Evolutionary conservation across 1,284 basidiomycete genomes (phyloP).

Genomic region (Austroboletus niveus): DNA sequence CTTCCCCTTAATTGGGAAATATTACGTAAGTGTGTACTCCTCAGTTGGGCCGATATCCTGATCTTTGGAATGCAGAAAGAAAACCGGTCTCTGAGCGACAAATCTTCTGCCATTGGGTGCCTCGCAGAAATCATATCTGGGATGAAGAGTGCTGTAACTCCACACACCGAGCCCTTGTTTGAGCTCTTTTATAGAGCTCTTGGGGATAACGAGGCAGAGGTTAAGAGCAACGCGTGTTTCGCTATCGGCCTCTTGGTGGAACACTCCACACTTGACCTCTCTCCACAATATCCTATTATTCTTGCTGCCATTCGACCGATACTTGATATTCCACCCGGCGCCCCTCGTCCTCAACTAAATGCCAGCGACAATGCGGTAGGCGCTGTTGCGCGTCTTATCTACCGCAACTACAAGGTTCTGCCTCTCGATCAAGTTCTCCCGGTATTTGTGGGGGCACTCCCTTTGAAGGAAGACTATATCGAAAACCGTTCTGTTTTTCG

Average conservation of each 20-base stretch:
- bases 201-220: conserved; percentile 84
- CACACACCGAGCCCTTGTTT: conserved; percentile 82
- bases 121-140: conserved; percentile 95
- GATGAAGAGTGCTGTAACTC: conserved; percentile 85
- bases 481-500: conserved; percentile 92
- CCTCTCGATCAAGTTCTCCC: conserved; percentile 92
- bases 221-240: conserved; percentile 96
- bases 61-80: conserved; percentile 55
- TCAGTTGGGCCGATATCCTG: conserved; percentile 1
- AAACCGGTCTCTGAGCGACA: conserved; percentile 85
- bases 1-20: conserved; percentile 89
- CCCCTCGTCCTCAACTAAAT: conserved; percentile 67
- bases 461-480: conserved; percentile 84
- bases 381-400: conserved; percentile 86
- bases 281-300: conserved; percentile 78
- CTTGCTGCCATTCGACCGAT: conserved; percentile 81
- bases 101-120: conserved; percentile 91
- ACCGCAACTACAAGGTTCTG: conserved; percentile 78
- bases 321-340: conserved; percentile 68
- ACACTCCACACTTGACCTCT: conserved; percentile 82
- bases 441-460: conserved; percentile 79
- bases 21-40: conserved; percentile 67
- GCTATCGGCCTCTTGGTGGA: conserved; percentile 91
- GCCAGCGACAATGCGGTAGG: conserved; percentile 97
- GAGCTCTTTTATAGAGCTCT: conserved; percentile 85